Evolutionary conservation across 2,329 filamentous ascomycete species (phyloP).

Genomic region (Tolypocladium tropicale): DNA sequence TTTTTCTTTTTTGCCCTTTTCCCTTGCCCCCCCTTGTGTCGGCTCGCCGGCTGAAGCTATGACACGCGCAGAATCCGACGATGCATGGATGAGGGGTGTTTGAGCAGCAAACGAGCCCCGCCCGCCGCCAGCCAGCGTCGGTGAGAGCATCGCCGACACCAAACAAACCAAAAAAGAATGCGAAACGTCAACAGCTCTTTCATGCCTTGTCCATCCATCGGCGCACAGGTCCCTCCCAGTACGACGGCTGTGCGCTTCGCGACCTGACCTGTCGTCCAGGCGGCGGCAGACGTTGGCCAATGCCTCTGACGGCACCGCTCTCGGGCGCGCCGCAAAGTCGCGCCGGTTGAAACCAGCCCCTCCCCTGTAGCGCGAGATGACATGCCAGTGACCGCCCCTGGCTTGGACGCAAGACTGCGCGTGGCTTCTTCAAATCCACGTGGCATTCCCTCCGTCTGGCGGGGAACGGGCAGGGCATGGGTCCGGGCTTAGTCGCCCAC

Average conservation of each 20-base stretch:
- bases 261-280: neutral
- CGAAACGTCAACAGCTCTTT: neutral
- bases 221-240: neutral
- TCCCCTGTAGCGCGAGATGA: neutral
- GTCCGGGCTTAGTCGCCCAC: neutral
- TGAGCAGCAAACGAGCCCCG: neutral
- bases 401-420: neutral
- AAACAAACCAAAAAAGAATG: neutral
- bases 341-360: neutral
- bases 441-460: constrained; percentile 7
- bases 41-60: neutral
- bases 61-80: neutral
- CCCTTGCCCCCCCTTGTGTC: no score
- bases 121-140: neutral
- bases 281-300: neutral
- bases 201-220: neutral
- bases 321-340: neutral
- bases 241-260: neutral
- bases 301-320: neutral
- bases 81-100: neutral
- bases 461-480: neutral
- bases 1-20: no score
- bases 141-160: no score
- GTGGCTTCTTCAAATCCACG: constrained; percentile 8
- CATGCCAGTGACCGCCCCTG: neutral